Base-by-base conservation (phyloP, 371 early-diverging fungal species). In the Mortierella sp. region DNA sequence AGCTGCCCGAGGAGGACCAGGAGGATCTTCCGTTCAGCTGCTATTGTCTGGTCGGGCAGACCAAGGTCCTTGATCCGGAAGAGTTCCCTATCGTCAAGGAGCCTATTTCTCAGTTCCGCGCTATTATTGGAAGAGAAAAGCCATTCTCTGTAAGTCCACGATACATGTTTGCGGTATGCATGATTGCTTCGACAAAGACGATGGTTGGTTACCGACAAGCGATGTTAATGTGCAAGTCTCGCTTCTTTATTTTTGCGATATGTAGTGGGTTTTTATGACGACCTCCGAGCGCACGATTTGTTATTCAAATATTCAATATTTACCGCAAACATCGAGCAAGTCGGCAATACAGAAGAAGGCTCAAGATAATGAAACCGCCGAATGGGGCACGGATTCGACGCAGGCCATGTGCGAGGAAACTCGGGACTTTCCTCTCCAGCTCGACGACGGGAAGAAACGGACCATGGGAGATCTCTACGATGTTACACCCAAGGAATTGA, bases 1-100 rank as follows among this genome's bases (percentile, higher is more conserved):
- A 18, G 16, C 46, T 76, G 10, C 76, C 76, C 1, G 38, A 43
- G 21, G 27, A n/a, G 24, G 75, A 75, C 29, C 14, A 56, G 14
- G 54, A 38, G 44, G 49, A 46, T 16, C 48, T 71, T 6, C 76
- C 76, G 7, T 76, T 76, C 76, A 72, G 51, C 27, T 63, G 63
- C 48, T 48, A 29, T 3, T 72, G 78, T 41, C 44, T 77, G n/a
- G 68, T 77, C 8, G 78, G 78, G 2, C 63, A 72, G 55, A 72
- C 78, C 11, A 21, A 27, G 6, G 48, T 35, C 8, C 35, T 77
- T 8, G 54, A 48, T 7, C 41, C 32, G 2, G 56, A 76, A 27
- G 60, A 70, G 54, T 76, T 76, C 71, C 70, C 51, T 3, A 14
- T 49, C 21, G 4, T 76, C n/a, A 43, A 48, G 27, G 56, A 76